Evolutionary conservation across 805 yeast species (phyloP).

Genomic region (Metschnikowia continentalis): DNA sequence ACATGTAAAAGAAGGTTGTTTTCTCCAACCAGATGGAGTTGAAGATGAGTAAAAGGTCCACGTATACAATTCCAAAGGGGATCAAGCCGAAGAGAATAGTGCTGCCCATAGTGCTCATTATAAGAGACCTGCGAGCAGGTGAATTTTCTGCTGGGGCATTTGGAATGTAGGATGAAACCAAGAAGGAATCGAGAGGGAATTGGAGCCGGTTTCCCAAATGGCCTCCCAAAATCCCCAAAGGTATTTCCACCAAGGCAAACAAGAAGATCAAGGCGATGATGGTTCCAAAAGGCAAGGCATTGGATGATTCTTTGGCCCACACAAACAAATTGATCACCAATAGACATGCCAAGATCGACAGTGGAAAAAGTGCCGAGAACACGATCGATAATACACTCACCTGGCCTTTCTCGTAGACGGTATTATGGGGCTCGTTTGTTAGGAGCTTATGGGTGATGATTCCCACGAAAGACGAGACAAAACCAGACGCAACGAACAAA

Average conservation of each 20-base stretch:
- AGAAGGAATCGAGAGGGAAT: constrained; percentile 22
- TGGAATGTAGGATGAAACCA: constrained; percentile 10
- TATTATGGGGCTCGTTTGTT: constrained; percentile 30
- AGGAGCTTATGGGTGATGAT: constrained; percentile 58
- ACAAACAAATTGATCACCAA: constrained; percentile 61
- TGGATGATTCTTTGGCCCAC: constrained; percentile 72
- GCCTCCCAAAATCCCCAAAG: constrained; percentile 75
- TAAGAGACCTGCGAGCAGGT: constrained; percentile 17
- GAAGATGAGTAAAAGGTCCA: constrained; percentile 68
- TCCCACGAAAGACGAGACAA: constrained; percentile 70
- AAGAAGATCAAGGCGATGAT: constrained; percentile 54
- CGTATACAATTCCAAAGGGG: constrained; percentile 79
- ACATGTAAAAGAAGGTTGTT: constrained; percentile 72
- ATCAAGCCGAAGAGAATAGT: constrained; percentile 58
- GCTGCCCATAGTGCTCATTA: constrained; percentile 23
- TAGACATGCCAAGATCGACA: constrained; percentile 46
- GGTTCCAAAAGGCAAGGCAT: constrained; percentile 76
- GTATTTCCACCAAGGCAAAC: constrained; percentile 66
- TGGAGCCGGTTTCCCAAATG: constrained; percentile 38
- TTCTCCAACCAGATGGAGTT: constrained; percentile 78
- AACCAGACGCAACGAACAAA: constrained; percentile 65
- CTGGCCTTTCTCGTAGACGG: constrained; percentile 22
- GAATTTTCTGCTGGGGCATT: neutral
- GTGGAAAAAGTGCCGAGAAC: constrained; percentile 42
- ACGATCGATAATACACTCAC: constrained; percentile 21